Evolutionary conservation across 106 monocot species (phyloP), one percentile per base, ranked within the genome.

Genomic region (Dendrobium huoshanense): DNA sequence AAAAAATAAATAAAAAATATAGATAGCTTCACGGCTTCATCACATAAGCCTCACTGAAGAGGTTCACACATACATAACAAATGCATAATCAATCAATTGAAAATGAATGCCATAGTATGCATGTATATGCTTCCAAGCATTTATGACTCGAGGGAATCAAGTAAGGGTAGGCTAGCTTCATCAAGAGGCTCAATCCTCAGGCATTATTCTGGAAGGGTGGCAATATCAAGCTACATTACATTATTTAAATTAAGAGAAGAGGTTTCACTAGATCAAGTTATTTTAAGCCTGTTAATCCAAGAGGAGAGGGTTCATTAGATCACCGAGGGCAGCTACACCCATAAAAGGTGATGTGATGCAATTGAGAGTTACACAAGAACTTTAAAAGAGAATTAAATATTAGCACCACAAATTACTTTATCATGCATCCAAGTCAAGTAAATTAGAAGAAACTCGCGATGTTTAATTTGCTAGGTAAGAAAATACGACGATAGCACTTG

Each of bases 1-100:
- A 48, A 48, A 8, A 8, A 9, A 9, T 48, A 9, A 48, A 48
- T 48, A 9, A 48, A 48, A 9, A 48, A 7, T 1, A 48, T 48
- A 48, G 11, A 48, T 11, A 48, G 48, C 48, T 11, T 48, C 7
- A 48, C 11, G 48, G 48, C 48, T 48, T 48, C 18, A 41, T 41
- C 4, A 8, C 10, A 31, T 41, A 73, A 31, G 13, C 17, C 16
- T 78, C 86, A 86, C 89, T 89, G 79, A 77, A 89, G 82, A 16
- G 86, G 86, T 76, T 82, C 84, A 31, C 58, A 19, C 58, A 20
- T 58, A 19, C 58, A 58, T 58, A 9, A 54, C 54, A 10, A 1
- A 54, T 54, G 54, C 54, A 54, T 54, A 54, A 54, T 1, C 54
- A 54, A 54, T 54, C 54, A 10, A 54, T 54, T 54, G 54, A 54